Base-by-base conservation (phyloP, 148 eudicot species). In the Rhododendron mucronatum region DNA sequence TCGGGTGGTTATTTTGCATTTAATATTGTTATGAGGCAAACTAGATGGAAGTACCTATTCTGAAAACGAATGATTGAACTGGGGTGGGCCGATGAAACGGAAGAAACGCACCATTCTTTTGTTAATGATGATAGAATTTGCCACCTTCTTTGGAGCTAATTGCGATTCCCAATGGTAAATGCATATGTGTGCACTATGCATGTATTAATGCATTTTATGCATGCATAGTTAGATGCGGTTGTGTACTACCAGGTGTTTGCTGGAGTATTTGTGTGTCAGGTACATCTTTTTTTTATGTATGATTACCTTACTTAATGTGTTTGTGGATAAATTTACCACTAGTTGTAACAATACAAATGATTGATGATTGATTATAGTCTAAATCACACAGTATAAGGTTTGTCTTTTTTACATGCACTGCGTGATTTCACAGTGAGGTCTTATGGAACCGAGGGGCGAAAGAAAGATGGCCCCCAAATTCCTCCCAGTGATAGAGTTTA, bases 371-470 rank as follows among this genome's bases (percentile, higher is more conserved):
- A 7, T 51, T 45, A 12, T 86, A 23, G 67, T 67, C 75, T 33
- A 69, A 69, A 45, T 50, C 39, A n/a, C 7, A 21, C 80, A 33
- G 9, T 33, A 77, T 37, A 44, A 69, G 69, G 13, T 10, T 61
- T 85, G 80, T 28, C 20, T 15, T 4, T 69, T 48, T 80, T 47
- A 35, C 65, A 20, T 85, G 85, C 84, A 73, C 57, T 82, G 50
- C 18, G 20, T 82, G 26, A 74, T 83, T 12, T 76, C 78, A 85
- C 90, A 92, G 93, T 92, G 75, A 90, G 85, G 85, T 90, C 91
- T 69, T 89, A 74, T 84, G 93, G 92, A 82, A 90, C 92, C n/a
- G 93, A 92, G 83, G 93, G 93, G 20, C 90, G 93, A 53, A 92
- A 80, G 69, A 90, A 87, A 50, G 90, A 90, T 89, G 93, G 93